Evolutionary conservation across 2,329 filamentous ascomycete species (phyloP).

Genomic region (Fusarium sp.): DNA sequence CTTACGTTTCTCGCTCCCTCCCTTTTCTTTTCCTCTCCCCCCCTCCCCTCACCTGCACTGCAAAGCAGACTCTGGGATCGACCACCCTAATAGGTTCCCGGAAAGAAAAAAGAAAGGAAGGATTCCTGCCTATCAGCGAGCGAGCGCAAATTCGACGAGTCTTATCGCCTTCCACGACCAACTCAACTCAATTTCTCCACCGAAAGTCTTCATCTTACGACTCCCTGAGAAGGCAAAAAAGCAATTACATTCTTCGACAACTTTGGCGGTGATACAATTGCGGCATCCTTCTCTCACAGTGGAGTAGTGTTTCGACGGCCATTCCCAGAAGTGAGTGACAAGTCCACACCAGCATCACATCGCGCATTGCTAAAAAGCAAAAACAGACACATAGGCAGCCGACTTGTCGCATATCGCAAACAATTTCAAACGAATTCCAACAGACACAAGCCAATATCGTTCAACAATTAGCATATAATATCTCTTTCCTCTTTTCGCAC

Average conservation of each 20-base stretch:
- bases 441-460: constrained; percentile 12
- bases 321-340: constrained; percentile 41
- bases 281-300: constrained; percentile 31
- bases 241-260: constrained; percentile 42
- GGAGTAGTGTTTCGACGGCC: constrained; percentile 29
- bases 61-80: constrained; percentile 19
- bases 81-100: constrained; percentile 11
- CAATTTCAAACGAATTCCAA: constrained; percentile 16
- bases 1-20: constrained; percentile 1
- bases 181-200: constrained; percentile 12
- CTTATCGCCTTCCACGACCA: constrained; percentile 13
- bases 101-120: constrained; percentile 18
- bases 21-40: constrained; percentile 3
- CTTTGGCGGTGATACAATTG: constrained; percentile 42
- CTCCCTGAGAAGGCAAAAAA: constrained; percentile 39
- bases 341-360: constrained; percentile 40
- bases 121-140: constrained; percentile 20
- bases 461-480: constrained; percentile 26
- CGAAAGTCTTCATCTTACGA: constrained; percentile 38
- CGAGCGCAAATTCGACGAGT: constrained; percentile 34
- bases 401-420: constrained; percentile 38
- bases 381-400: constrained; percentile 41
- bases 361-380: constrained; percentile 43
- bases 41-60: constrained; percentile 8
- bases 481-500: constrained; percentile 14